Evolutionary conservation across 495 filamentous ascomycete genomes (phyloP).

Genomic region (Annulohypoxylon nitens): DNA sequence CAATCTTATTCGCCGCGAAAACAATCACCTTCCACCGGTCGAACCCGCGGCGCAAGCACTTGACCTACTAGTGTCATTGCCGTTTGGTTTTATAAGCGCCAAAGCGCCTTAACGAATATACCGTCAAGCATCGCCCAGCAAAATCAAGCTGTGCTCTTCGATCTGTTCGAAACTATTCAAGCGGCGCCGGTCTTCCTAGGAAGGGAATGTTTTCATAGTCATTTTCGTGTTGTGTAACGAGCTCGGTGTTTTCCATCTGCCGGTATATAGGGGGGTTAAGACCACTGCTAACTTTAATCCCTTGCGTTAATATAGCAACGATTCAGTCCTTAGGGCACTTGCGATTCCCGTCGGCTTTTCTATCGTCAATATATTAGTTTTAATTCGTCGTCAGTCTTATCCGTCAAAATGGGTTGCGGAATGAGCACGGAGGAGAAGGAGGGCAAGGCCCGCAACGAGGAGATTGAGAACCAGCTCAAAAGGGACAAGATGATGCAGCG

Average conservation of each 20-base stretch:
- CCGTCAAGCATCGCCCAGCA: not conserved
- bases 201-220: not conserved
- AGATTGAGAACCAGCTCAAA: conserved; percentile 98
- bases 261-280: not conserved
- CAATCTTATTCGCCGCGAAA: not conserved
- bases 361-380: conserved; percentile 41
- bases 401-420: conserved; percentile 95
- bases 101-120: not conserved
- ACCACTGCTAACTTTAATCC: conserved; percentile 21
- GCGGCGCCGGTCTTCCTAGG: not conserved
- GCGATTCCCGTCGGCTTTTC: conserved; percentile 25
- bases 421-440: conserved; percentile 99
- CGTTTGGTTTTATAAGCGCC: conserved; percentile 9
- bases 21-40: conserved; percentile 4
- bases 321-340: conserved; percentile 11
- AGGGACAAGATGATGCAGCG: conserved; percentile 94
- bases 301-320: conserved; percentile 21
- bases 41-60: conserved; percentile 25
- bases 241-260: conserved; percentile 2
- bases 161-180: conserved; percentile 2
- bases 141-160: not conserved
- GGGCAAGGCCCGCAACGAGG: conserved; percentile 98
- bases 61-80: conserved; percentile 11
- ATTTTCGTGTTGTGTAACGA: not conserved
- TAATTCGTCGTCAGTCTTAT: conserved; percentile 38